Percentiles rank a stretch among this genome's conserved stretches.
These are phyloP conservation scores for Ophiostoma pallidulum DNA, from an alignment of 2,329 filamentous ascomycete species.

Conservation along the genomic window DNA sequence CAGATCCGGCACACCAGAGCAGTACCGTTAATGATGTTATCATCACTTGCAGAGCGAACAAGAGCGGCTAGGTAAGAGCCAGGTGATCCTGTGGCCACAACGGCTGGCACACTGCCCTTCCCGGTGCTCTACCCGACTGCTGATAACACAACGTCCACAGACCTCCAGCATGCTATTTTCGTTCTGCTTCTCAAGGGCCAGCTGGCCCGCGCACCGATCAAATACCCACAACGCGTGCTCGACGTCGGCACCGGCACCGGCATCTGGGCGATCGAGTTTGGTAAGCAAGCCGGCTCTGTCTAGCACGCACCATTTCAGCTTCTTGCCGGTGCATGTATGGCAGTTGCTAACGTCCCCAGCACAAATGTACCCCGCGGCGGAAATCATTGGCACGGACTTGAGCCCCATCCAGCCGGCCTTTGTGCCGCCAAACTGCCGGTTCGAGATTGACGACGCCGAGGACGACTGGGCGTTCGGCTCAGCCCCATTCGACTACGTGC, in stretches of 20 bases:
- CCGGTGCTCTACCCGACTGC: too few species aligned
- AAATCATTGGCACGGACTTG: constrained; percentile 38
- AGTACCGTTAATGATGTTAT: neutral
- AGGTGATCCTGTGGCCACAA: too few species aligned
- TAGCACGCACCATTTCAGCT: too few species aligned
- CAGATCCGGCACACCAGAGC: too few species aligned
- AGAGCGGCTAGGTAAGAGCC: constrained; percentile 11
- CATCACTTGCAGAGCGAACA: constrained; percentile 11
- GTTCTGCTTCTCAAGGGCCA: constrained; percentile 15
- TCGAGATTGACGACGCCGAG: constrained; percentile 55
- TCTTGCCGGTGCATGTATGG: too few species aligned
- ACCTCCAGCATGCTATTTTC: constrained; percentile 15
- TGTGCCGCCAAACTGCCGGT: constrained; percentile 53
- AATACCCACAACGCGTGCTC: constrained; percentile 15
- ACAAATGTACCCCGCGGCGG: constrained; percentile 31
- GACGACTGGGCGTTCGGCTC: constrained; percentile 36
- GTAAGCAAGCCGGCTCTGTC: too few species aligned
- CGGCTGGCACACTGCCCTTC: too few species aligned
- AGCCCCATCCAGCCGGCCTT: constrained; percentile 42
- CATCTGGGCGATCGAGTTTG: constrained; percentile 15
- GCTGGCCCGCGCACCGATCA: constrained; percentile 16
- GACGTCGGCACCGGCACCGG: constrained; percentile 16
- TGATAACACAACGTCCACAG: neutral
- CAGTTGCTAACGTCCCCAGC: too few species aligned
- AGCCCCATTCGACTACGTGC: constrained; percentile 48